phyloP scores from a whole-genome alignment of 2,329 filamentous ascomycete species.

The Microcera coccophila region DNA sequence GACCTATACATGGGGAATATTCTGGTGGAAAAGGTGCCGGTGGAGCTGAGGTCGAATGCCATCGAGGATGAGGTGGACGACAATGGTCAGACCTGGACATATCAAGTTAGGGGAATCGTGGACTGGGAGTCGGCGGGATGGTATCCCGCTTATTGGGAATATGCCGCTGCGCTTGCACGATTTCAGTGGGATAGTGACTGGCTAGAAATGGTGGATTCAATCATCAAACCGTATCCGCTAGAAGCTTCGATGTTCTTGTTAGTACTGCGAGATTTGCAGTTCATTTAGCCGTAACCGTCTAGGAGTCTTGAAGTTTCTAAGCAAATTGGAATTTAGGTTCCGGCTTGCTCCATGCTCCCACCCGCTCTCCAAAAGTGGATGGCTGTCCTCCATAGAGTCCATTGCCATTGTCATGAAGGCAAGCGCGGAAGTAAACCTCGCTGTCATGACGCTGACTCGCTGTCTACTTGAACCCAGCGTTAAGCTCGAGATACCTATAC shows the following conservation, averaged over 20 bases:
- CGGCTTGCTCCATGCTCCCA: no score
- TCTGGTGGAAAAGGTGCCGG: conserved; percentile 4
- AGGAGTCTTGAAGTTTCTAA: no score
- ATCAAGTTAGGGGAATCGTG: conserved; percentile 6
- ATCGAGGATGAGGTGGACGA: conserved; percentile 1
- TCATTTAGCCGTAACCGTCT: no score
- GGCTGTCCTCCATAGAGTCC: no score
- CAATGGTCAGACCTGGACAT: neutral
- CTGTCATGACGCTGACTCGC: no score
- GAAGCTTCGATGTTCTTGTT: conserved; percentile 5
- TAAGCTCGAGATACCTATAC: no score
- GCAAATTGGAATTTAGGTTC: no score
- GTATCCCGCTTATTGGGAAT: conserved; percentile 14
- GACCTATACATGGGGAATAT: conserved; percentile 11
- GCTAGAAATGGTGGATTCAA: conserved; percentile 4
- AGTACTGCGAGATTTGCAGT: conserved; percentile 5
- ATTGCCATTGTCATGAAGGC: no score
- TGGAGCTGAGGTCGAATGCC: neutral
- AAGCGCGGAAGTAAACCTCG: no score
- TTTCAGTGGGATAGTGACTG: conserved; percentile 7
- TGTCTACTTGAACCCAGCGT: no score
- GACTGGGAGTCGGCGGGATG: conserved; percentile 13
- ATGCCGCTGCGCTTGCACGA: conserved; percentile 5
- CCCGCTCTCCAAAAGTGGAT: no score
- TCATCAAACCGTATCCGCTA: conserved; percentile 9